Evolutionary conservation across 1,139 yeast genomes (phyloP).

Genomic region (Eremothecium coryli): DNA sequence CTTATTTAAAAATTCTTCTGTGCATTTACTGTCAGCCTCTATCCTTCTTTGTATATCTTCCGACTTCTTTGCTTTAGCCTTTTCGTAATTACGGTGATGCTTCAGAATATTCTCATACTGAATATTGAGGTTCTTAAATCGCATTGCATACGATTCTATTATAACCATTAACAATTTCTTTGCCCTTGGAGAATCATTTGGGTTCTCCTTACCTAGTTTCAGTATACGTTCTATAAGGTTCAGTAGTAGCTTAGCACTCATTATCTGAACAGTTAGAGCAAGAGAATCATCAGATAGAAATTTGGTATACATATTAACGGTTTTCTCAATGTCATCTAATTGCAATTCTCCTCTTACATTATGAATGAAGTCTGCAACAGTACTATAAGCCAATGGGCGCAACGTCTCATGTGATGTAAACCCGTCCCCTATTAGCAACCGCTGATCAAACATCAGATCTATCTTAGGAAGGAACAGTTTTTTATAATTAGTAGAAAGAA

Average conservation of each 20-base stretch:
- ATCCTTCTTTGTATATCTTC: constrained; percentile 17
- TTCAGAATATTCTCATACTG: constrained; percentile 60
- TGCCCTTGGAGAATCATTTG: constrained; percentile 66
- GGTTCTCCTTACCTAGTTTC: constrained; percentile 56
- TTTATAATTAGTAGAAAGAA: constrained; percentile 80
- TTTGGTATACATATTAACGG: constrained; percentile 74
- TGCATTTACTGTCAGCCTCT: constrained; percentile 20
- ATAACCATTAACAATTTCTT: constrained; percentile 66
- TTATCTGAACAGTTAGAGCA: constrained; percentile 86
- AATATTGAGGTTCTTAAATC: constrained; percentile 67
- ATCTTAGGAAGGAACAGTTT: constrained; percentile 76
- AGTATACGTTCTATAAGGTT: constrained; percentile 84
- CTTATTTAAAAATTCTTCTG: constrained; percentile 22
- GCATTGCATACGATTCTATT: constrained; percentile 77
- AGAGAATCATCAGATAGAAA: constrained; percentile 74
- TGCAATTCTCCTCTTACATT: constrained; percentile 81
- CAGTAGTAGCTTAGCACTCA: constrained; percentile 87
- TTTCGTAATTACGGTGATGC: constrained; percentile 49
- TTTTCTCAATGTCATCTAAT: constrained; percentile 78
- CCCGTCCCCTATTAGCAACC: constrained; percentile 85
- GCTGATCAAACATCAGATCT: constrained; percentile 75
- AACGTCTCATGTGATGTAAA: constrained; percentile 83
- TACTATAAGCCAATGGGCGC: constrained; percentile 83
- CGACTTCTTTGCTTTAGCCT: constrained; percentile 26
- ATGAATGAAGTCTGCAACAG: constrained; percentile 93